Evolutionary conservation across 306 rosid genomes (phyloP).

Genomic region (Ormosia emarginata): DNA sequence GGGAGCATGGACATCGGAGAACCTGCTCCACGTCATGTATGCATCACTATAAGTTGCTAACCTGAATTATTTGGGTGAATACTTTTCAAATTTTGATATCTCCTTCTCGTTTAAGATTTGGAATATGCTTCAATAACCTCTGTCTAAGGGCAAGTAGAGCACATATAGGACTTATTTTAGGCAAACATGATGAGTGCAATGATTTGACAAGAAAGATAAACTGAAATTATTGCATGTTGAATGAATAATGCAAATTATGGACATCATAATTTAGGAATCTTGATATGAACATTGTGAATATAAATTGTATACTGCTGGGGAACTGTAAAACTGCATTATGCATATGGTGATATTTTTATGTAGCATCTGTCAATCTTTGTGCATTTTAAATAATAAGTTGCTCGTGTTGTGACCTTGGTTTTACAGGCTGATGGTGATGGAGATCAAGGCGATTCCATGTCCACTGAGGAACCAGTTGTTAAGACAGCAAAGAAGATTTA

Average conservation of each 20-base stretch:
- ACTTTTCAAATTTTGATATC: conserved; percentile 14
- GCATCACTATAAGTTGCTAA: conserved; percentile 38
- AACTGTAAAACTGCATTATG: conserved; percentile 1
- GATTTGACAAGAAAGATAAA: not conserved
- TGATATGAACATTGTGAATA: not conserved
- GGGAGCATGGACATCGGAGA: conserved; percentile 89
- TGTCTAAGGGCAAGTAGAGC: not conserved
- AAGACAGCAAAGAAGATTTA: conserved; percentile 90
- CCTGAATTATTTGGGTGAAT: conserved; percentile 31
- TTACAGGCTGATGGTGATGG: conserved; percentile 49
- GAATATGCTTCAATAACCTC: not conserved
- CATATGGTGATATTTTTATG: not conserved
- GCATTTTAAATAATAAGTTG: not conserved
- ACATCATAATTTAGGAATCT: not conserved
- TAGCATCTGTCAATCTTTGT: not conserved
- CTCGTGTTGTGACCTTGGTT: conserved; percentile 22
- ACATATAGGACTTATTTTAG: not conserved
- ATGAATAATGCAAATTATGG: not conserved
- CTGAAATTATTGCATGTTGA: not conserved
- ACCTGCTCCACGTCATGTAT: conserved; percentile 42
- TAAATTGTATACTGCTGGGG: not conserved
- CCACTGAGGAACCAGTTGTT: conserved; percentile 45
- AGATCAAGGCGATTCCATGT: conserved; percentile 33
- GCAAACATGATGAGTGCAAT: not conserved
- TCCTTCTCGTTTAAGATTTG: not conserved